phyloP scores from a whole-genome alignment of 805 yeast species.

The Ogataea methanolica region DNA sequence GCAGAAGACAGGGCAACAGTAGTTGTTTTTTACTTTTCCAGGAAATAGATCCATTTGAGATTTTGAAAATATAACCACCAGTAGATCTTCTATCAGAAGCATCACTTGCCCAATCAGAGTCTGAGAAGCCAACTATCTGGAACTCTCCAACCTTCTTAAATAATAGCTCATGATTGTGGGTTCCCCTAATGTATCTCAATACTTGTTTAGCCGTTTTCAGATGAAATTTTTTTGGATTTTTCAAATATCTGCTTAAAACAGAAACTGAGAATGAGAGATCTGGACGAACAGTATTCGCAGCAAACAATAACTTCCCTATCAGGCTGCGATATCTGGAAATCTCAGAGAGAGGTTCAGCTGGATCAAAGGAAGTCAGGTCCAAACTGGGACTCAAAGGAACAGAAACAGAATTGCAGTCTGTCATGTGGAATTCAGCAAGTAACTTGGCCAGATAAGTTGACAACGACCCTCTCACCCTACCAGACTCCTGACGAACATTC shows the following conservation, averaged over 20 bases:
- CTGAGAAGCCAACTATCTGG: conserved; percentile 5
- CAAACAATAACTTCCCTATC: too few relatives aligned
- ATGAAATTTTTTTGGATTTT: background rate
- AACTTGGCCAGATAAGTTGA: too few relatives aligned
- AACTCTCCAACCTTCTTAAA: background rate
- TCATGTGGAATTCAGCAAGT: too few relatives aligned
- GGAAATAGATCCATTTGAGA: conserved; percentile 8
- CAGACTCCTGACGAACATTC: too few relatives aligned
- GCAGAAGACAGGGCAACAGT: conserved; percentile 12
- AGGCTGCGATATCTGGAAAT: too few relatives aligned
- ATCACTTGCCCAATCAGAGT: conserved; percentile 14
- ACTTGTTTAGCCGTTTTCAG: background rate
- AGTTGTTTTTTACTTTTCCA: conserved; percentile 15
- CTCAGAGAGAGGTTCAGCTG: too few relatives aligned
- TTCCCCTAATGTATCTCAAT: background rate
- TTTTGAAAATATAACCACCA: conserved; percentile 5
- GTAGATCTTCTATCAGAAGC: conserved; percentile 8
- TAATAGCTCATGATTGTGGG: background rate
- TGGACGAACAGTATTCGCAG: background rate
- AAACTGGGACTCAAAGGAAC: too few relatives aligned
- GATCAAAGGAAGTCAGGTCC: too few relatives aligned
- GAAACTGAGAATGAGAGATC: background rate
- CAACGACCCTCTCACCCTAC: too few relatives aligned
- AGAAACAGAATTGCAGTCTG: too few relatives aligned
- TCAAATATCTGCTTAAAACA: background rate